These are phyloP conservation scores for Wickerhamomyces silvicola DNA, from an alignment of 805 yeast genomes.

Conservation along the genomic window DNA sequence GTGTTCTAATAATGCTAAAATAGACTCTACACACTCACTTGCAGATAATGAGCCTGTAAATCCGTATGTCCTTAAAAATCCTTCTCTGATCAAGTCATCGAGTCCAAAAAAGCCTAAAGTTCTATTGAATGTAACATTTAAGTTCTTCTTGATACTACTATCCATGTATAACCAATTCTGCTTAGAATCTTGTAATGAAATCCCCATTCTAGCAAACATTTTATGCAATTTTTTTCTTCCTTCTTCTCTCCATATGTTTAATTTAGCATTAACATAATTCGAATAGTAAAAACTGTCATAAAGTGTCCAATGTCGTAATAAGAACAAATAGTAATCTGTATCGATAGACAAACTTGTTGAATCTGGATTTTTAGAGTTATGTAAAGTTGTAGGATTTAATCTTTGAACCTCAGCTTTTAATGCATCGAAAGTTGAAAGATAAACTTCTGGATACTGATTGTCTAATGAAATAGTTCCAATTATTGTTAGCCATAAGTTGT, in stretches of 20 bases:
- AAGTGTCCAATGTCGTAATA: slow-evolving; percentile 87
- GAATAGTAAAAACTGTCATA: slow-evolving; percentile 89
- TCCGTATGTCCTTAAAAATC: slow-evolving; percentile 83
- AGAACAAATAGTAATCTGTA: slow-evolving; percentile 77
- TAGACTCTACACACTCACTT: slow-evolving; percentile 85
- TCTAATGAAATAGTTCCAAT: slow-evolving; percentile 84
- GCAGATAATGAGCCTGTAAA: slow-evolving; percentile 84
- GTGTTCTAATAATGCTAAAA: slow-evolving; percentile 76
- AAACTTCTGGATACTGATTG: slow-evolving; percentile 65
- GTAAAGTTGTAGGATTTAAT: slow-evolving; percentile 38
- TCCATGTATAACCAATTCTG: slow-evolving; percentile 93
- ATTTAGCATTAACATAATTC: slow-evolving; percentile 82
- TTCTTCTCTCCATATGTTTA: slow-evolving; percentile 84
- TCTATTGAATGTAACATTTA: slow-evolving; percentile 61
- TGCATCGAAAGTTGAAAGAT: slow-evolving; percentile 64
- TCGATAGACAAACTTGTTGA: slow-evolving; percentile 54
- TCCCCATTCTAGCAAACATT: slow-evolving; percentile 95
- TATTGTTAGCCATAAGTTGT: slow-evolving; percentile 77
- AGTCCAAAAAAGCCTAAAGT: slow-evolving; percentile 73
- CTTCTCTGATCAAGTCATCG: slow-evolving; percentile 77
- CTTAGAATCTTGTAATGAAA: slow-evolving; percentile 79
- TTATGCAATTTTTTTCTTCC: slow-evolving; percentile 84
- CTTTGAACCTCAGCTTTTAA: slow-evolving; percentile 79
- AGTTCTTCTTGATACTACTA: slow-evolving; percentile 63
- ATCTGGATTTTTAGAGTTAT: slow-evolving; percentile 29